Conservation (phyloP, 164 flowering plant species). For the Amborella trichopoda region DNA sequence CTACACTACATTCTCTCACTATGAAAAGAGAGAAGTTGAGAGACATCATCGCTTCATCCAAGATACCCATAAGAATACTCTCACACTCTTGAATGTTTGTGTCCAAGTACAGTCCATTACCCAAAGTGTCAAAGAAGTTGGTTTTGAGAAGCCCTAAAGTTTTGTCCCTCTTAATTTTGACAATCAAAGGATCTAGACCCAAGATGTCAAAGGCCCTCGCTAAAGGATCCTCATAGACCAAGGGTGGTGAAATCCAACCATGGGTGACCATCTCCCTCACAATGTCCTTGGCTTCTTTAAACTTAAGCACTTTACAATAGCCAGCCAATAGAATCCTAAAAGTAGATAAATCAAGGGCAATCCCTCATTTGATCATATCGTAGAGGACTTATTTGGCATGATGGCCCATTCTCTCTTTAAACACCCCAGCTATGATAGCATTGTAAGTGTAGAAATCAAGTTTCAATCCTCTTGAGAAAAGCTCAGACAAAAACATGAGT, state of each 20-base stretch:
- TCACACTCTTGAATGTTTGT: conserved; percentile 59
- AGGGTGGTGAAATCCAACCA: conserved; percentile 28
- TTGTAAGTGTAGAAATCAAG: conserved; percentile 48
- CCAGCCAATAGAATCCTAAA: conserved; percentile 73
- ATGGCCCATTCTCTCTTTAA: conserved; percentile 49
- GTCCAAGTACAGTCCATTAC: conserved; percentile 91
- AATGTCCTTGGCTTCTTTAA: conserved; percentile 47
- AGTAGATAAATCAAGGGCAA: conserved; percentile 29
- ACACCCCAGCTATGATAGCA: conserved; percentile 57
- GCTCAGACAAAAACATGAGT: conserved; percentile 50
- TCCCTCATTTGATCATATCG: conserved; percentile 57
- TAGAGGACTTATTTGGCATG: conserved; percentile 37
- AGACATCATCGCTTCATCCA: conserved; percentile 35
- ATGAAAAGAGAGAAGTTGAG: conserved; percentile 47
- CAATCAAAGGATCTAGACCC: conserved; percentile 37
- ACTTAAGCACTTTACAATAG: conserved; percentile 56
- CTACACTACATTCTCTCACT: conserved; percentile 22
- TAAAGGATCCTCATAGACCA: conserved; percentile 37
- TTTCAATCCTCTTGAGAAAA: conserved; percentile 39
- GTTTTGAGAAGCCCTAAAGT: conserved; percentile 29
- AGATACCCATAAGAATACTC: conserved; percentile 24
- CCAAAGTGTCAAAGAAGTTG: conserved; percentile 70
- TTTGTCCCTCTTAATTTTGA: conserved; percentile 70
- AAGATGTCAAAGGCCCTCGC: conserved; percentile 43
- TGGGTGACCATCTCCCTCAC: conserved; percentile 40